phyloP scores from a whole-genome alignment of 352 stramenopile genomes.

The Salisapilia sapeloensis region DNA sequence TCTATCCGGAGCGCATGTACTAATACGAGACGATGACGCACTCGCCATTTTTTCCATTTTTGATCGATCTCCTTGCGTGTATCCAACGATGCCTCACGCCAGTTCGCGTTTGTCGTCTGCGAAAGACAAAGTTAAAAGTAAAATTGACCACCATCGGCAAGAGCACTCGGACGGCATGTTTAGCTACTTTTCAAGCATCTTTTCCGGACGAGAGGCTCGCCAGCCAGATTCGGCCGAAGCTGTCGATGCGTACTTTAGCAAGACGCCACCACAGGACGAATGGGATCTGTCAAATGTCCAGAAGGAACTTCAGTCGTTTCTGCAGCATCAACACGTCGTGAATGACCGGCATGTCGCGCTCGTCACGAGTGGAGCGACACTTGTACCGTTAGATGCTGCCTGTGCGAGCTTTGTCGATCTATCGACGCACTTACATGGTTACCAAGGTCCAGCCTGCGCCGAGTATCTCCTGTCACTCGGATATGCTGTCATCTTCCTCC shows the following conservation, averaged over 20 bases:
- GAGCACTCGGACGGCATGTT: too few species aligned
- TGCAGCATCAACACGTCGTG: slow-evolving; percentile 22
- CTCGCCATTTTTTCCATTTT: too few species aligned
- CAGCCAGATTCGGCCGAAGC: slow-evolving; percentile 54
- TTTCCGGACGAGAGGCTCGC: slow-evolving; percentile 11
- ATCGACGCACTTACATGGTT: slow-evolving; percentile 49
- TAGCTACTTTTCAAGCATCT: too few species aligned
- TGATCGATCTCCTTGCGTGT: too few species aligned
- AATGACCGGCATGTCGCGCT: slow-evolving; percentile 48
- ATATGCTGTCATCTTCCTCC: slow-evolving; percentile 72
- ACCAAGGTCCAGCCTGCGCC: slow-evolving; percentile 53
- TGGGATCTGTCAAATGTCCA: slow-evolving; percentile 30
- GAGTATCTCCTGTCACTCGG: slow-evolving; percentile 66
- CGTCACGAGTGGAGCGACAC: slow-evolving; percentile 64
- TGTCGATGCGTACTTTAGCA: slow-evolving; percentile 66
- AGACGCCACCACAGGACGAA: slow-evolving; percentile 35
- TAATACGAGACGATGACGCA: too few species aligned
- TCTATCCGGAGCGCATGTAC: too few species aligned
- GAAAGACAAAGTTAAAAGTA: too few species aligned
- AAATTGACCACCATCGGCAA: too few species aligned
- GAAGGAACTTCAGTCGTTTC: slow-evolving; percentile 28
- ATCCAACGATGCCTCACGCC: too few species aligned
- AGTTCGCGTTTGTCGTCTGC: too few species aligned
- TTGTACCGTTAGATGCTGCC: slow-evolving; percentile 46
- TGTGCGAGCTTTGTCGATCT: slow-evolving; percentile 61